These are phyloP conservation scores for Hygrocybe punicea DNA, from an alignment of 768 basidiomycete species.

Conservation along the genomic window DNA sequence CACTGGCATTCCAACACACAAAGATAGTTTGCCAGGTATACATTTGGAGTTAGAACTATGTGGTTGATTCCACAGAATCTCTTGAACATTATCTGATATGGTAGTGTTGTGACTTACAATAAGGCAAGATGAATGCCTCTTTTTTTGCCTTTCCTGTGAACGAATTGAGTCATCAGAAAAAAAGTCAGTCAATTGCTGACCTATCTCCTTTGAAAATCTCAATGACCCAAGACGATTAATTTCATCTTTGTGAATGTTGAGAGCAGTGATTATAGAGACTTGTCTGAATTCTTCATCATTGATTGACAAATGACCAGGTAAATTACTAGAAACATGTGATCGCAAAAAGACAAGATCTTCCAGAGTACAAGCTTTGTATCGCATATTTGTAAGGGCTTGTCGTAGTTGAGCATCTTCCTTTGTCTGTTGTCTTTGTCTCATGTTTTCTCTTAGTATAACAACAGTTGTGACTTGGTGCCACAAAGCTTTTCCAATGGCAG, in stretches of 20 bases:
- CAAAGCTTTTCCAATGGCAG: constrained; percentile 22
- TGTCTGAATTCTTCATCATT: constrained; percentile 24
- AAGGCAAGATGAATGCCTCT: neutral
- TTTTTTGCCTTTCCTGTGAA: neutral
- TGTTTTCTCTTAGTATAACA: constrained; percentile 33
- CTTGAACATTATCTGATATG: neutral
- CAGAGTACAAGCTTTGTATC: constrained; percentile 38
- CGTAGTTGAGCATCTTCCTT: constrained; percentile 17
- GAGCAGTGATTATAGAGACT: constrained; percentile 38
- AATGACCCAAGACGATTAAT: constrained; percentile 33
- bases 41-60: constrained; percentile 11
- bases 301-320: constrained; percentile 10
- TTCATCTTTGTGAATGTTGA: constrained; percentile 36
- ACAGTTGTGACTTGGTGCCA: constrained; percentile 34
- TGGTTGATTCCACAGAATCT: constrained; percentile 9
- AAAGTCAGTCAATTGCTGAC: constrained; percentile 16
- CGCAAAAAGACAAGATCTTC: constrained; percentile 37
- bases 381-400: constrained; percentile 17
- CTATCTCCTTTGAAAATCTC: constrained; percentile 37
- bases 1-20: constrained; percentile 31
- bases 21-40: constrained; percentile 29
- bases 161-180: constrained; percentile 22
- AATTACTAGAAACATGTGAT: constrained; percentile 18
- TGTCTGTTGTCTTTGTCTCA: constrained; percentile 23
- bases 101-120: neutral